Conservation (phyloP, 306 rosid species). For the Vigna radiata region DNA sequence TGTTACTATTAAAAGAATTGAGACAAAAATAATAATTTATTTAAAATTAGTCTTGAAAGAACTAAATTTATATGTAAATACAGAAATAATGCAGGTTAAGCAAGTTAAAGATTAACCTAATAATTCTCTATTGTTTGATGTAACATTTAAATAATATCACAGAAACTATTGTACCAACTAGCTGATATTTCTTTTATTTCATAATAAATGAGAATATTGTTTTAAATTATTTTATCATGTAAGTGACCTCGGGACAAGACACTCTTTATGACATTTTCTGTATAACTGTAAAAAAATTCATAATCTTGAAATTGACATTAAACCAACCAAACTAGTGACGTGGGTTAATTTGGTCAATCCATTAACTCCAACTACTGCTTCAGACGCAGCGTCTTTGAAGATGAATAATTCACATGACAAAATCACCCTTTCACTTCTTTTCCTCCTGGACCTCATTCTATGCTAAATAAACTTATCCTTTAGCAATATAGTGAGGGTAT, state of each 20-base stretch:
- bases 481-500: not conserved
- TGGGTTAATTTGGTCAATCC: constrained; percentile 42
- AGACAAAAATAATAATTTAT: too few relatives aligned
- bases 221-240: not conserved
- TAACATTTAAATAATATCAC: too few relatives aligned
- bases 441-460: not conserved
- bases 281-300: not conserved
- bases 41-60: too few relatives aligned
- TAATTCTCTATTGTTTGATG: too few relatives aligned
- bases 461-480: not conserved
- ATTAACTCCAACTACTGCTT: constrained; percentile 24
- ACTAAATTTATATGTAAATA: too few relatives aligned
- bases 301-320: constrained; percentile 1
- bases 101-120: too few relatives aligned
- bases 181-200: not conserved
- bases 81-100: too few relatives aligned
- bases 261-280: not conserved
- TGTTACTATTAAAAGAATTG: too few relatives aligned
- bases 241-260: not conserved
- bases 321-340: not conserved
- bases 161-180: too few relatives aligned
- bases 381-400: not conserved
- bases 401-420: not conserved
- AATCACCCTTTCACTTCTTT: not conserved
- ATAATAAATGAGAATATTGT: too few relatives aligned